Evolutionary conservation across 1,139 yeast genomes (phyloP).

Genomic region (Suhomyces chickasaworum): DNA sequence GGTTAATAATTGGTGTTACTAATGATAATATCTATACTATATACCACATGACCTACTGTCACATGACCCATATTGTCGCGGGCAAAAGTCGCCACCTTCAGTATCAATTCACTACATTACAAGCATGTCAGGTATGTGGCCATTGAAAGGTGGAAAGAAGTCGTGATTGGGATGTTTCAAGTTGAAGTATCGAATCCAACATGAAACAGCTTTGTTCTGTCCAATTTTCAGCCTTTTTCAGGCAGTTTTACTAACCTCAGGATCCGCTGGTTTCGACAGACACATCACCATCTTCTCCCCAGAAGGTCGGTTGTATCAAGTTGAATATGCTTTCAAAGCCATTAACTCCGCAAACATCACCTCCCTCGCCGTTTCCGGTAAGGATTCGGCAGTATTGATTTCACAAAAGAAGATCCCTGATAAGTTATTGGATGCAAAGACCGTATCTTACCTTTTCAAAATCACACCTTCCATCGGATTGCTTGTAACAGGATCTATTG

Average conservation of each 20-base stretch:
- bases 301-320: slow-evolving; percentile 96
- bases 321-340: slow-evolving; percentile 96
- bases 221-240: not conserved
- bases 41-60: not conserved
- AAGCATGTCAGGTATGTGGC: slow-evolving; percentile 21
- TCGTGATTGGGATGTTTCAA: no score
- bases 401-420: slow-evolving; percentile 97
- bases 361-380: slow-evolving; percentile 83
- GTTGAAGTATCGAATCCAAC: no score
- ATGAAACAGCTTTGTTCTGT: not conserved
- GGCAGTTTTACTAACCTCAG: slow-evolving; percentile 26
- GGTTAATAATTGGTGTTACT: no score
- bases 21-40: no score
- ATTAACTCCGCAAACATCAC: slow-evolving; percentile 91
- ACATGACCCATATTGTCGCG: not conserved
- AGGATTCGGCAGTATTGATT: slow-evolving; percentile 85
- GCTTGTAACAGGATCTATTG: slow-evolving; percentile 94
- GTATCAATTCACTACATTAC: not conserved
- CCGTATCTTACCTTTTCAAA: slow-evolving; percentile 82
- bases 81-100: slow-evolving; percentile 10
- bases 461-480: slow-evolving; percentile 84
- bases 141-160: not conserved
- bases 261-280: slow-evolving; percentile 94
- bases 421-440: slow-evolving; percentile 80
- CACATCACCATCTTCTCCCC: slow-evolving; percentile 98